Evolutionary conservation across 176 grass and related monocot species (phyloP).

Genomic region (Oryza meridionalis): DNA sequence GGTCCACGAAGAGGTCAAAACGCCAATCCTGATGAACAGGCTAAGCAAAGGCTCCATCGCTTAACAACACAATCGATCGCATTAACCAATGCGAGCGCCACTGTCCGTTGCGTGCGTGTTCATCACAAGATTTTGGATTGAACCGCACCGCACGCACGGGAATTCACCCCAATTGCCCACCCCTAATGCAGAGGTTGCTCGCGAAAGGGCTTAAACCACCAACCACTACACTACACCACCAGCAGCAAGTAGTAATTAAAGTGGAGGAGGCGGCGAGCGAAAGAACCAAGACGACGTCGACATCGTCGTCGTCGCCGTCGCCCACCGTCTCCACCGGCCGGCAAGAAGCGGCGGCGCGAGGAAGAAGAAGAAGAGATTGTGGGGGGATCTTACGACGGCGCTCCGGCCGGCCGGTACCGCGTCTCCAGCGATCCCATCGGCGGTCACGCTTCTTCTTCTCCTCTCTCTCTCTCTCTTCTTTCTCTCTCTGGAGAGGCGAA

Average conservation of each 20-base stretch:
- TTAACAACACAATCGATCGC: slow-evolving; percentile 11
- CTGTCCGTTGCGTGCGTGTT: neutral
- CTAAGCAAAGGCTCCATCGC: neutral
- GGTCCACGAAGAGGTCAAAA: slow-evolving; percentile 22
- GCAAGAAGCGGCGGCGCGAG: neutral
- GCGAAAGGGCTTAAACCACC: slow-evolving; percentile 38
- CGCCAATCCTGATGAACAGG: neutral
- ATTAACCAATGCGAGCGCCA: neutral
- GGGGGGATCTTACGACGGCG: slow-evolving; percentile 56
- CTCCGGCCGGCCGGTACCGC: slow-evolving; percentile 49
- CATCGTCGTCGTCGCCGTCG: neutral
- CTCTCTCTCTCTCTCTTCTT: neutral
- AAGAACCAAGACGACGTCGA: neutral
- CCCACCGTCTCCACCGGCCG: neutral
- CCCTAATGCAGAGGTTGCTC: slow-evolving; percentile 9
- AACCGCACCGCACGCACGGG: neutral
- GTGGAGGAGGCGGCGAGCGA: neutral
- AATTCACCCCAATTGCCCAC: neutral
- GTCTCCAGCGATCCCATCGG: slow-evolving; percentile 49
- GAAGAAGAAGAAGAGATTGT: neutral
- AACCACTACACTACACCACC: slow-evolving; percentile 40
- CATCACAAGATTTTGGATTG: neutral
- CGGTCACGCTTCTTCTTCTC: neutral
- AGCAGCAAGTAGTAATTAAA: slow-evolving; percentile 17
- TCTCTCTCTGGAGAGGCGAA: neutral